Percentiles rank a stretch among this genome's conserved stretches.
phyloP scores from a whole-genome alignment of 768 basidiomycete genomes.

The Xerocomellus chrysenteron region DNA sequence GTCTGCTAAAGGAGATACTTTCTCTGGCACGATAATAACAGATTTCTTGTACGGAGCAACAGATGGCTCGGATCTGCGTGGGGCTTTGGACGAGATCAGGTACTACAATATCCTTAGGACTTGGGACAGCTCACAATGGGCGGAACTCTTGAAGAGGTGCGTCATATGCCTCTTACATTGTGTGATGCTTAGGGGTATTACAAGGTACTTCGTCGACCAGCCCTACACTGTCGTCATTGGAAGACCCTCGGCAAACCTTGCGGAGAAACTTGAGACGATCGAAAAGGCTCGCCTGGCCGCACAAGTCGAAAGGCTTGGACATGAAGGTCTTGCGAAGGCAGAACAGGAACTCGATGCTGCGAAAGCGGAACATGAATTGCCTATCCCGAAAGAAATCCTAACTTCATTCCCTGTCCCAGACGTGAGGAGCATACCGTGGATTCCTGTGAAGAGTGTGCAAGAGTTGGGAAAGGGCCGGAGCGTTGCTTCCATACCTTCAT shows the following conservation, averaged over 20 bases:
- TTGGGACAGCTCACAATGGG: conserved; percentile 82
- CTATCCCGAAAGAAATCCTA: conserved; percentile 80
- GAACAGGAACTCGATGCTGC: conserved; percentile 71
- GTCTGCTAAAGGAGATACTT: conserved; percentile 77
- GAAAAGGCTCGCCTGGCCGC: conserved; percentile 75
- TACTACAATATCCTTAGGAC: conserved; percentile 62
- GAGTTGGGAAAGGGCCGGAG: conserved; percentile 55
- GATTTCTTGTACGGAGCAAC: conserved; percentile 86
- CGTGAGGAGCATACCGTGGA: conserved; percentile 90
- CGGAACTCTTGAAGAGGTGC: conserved; percentile 69
- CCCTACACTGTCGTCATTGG: conserved; percentile 77
- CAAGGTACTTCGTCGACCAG: conserved; percentile 77
- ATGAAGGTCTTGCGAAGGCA: conserved; percentile 73
- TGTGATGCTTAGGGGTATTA: conserved; percentile 8
- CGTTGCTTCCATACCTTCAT: conserved; percentile 25
- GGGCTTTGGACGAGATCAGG: conserved; percentile 75
- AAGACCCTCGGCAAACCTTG: conserved; percentile 83
- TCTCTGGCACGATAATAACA: conserved; percentile 69
- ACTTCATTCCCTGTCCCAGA: conserved; percentile 88
- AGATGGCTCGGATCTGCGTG: conserved; percentile 75
- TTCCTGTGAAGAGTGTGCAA: conserved; percentile 68
- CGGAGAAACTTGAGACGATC: conserved; percentile 73
- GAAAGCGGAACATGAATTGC: conserved; percentile 80
- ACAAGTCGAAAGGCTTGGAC: conserved; percentile 71
- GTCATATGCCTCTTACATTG: conserved; percentile 19